A percentile compares a stretch with the other conserved stretches of the same genome.
Evolutionary conservation across 1,284 basidiomycete species (phyloP).

Genomic region (Trichosporon inkin): DNA sequence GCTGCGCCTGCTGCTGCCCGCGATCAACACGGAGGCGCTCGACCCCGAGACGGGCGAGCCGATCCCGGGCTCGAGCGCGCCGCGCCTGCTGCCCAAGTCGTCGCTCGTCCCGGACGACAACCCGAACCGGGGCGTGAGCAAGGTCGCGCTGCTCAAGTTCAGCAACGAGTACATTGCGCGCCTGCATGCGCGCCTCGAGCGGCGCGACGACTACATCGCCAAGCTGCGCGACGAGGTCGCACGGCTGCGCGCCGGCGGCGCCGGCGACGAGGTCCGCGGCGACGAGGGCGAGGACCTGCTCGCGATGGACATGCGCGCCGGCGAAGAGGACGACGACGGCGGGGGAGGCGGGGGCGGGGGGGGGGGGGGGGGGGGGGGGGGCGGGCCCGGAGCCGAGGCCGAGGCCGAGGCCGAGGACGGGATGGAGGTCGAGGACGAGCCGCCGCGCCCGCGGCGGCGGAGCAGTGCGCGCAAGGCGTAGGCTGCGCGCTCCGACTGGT

Average conservation of each 20-base stretch:
- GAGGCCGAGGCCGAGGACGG: too few relatives aligned
- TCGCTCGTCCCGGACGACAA: slow-evolving; percentile 68
- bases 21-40: slow-evolving; percentile 64
- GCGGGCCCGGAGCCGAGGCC: too few relatives aligned
- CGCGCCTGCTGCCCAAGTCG: slow-evolving; percentile 73
- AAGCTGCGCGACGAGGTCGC: slow-evolving; percentile 65
- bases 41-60: slow-evolving; percentile 64
- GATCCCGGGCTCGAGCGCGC: slow-evolving; percentile 77
- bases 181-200: slow-evolving; percentile 70
- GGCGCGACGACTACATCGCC: slow-evolving; percentile 76
- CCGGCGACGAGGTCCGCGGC: slow-evolving; percentile 27
- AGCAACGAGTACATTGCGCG: slow-evolving; percentile 80
- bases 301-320: slow-evolving; percentile 41
- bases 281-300: slow-evolving; percentile 41
- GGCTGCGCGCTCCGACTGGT: background rate
- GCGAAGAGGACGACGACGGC: slow-evolving; percentile 34
- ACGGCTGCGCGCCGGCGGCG: slow-evolving; percentile 54
- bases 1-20: slow-evolving; percentile 77
- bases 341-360: slow-evolving; percentile 31
- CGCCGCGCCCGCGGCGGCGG: background rate
- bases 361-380: too few relatives aligned
- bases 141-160: slow-evolving; percentile 84
- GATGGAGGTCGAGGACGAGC: slow-evolving; percentile 24
- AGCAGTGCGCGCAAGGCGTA: background rate
- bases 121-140: slow-evolving; percentile 91